phyloP scores from a whole-genome alignment of 1,139 yeast genomes.

The Diutina rugosa region DNA sequence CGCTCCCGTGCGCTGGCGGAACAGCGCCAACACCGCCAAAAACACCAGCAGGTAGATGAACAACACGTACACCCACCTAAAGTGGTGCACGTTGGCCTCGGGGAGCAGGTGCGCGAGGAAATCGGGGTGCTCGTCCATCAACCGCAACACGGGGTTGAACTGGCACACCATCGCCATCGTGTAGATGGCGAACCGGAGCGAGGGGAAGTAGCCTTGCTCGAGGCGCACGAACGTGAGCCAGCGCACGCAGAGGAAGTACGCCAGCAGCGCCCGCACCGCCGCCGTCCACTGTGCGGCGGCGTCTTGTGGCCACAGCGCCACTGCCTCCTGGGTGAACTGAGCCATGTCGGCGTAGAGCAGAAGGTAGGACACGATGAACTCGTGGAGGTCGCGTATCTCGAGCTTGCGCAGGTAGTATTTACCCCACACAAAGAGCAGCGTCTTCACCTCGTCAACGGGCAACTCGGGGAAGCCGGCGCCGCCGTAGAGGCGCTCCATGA shows the following conservation, averaged over 20 bases:
- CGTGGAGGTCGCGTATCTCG: conserved; percentile 8
- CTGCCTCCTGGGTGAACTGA: conserved; percentile 4
- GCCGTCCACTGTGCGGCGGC: not conserved
- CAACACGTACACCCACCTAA: conserved; percentile 12
- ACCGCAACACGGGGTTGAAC: conserved; percentile 10
- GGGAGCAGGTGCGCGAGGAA: conserved; percentile 7
- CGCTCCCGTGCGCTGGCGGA: conserved; percentile 3
- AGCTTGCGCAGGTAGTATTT: conserved; percentile 14
- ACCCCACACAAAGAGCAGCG: conserved; percentile 11
- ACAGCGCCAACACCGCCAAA: conserved; percentile 11
- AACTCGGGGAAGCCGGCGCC: not conserved
- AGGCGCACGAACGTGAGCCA: conserved; percentile 21
- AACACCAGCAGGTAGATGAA: conserved; percentile 14
- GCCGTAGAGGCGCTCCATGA: conserved; percentile 6
- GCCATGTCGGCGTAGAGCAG: conserved; percentile 11
- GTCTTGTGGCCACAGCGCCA: not conserved
- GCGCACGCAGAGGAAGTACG: conserved; percentile 11
- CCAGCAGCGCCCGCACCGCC: conserved; percentile 3
- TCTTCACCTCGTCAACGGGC: conserved; percentile 4
- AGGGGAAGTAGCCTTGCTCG: conserved; percentile 20
- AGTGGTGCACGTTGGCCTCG: conserved; percentile 7
- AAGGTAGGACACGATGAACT: conserved; percentile 12
- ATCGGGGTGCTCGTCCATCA: conserved; percentile 6
- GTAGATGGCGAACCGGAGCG: conserved; percentile 17
- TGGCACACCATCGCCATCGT: conserved; percentile 14